Percentiles rank a stretch among this genome's conserved stretches.
These are phyloP conservation scores for Pseudomassariella vexata DNA, from an alignment of 2,329 filamentous ascomycete species.

Conservation along the genomic window DNA sequence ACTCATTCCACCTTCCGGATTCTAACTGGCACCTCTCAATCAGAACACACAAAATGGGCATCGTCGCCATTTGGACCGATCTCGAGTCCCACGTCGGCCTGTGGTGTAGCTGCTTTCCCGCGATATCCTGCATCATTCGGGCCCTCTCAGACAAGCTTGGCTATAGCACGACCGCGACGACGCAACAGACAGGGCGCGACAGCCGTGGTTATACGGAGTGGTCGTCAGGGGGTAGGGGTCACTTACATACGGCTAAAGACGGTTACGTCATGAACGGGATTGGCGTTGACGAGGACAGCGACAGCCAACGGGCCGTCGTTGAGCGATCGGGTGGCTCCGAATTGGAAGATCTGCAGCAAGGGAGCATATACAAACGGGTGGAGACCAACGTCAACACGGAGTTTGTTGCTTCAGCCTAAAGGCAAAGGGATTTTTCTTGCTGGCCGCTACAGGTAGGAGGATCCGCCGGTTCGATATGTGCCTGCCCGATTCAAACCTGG, in stretches of 20 bases:
- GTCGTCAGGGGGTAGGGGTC: background rate
- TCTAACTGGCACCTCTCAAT: no score
- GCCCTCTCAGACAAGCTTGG: conserved; percentile 20
- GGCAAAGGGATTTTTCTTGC: no score
- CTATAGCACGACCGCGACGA: conserved; percentile 8
- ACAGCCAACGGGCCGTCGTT: background rate
- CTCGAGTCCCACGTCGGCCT: conserved; percentile 31
- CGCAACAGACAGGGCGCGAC: background rate
- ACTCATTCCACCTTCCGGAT: background rate
- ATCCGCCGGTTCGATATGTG: no score
- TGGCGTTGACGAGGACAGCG: background rate
- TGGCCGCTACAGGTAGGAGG: no score
- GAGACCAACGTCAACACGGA: background rate
- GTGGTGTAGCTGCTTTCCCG: conserved; percentile 31
- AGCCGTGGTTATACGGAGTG: background rate
- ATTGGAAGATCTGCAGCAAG: background rate
- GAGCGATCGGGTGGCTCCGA: background rate
- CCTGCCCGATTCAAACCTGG: no score
- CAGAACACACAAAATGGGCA: conserved; percentile 29
- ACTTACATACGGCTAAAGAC: background rate
- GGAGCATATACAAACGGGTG: background rate
- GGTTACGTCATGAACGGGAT: background rate
- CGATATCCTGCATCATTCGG: conserved; percentile 29
- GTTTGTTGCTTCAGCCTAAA: no score
- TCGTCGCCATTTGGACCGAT: conserved; percentile 27